Base-by-base conservation (phyloP, 495 filamentous ascomycete genomes). In the Daldinia vernicosa region DNA sequence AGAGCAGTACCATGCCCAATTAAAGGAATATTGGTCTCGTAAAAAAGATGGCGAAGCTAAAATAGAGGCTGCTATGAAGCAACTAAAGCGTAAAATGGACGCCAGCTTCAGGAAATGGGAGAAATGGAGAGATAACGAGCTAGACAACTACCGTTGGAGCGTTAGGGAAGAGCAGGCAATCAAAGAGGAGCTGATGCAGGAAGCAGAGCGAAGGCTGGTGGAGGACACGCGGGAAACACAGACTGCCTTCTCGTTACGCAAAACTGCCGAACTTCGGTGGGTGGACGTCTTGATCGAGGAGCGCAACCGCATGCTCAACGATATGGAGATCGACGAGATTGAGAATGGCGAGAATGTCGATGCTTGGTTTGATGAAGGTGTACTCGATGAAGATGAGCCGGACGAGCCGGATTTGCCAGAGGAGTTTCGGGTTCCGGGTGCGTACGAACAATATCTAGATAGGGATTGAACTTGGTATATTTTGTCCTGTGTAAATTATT, bases 321-420 rank as follows among this genome's bases (percentile, higher is more conserved):
- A 74, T 39, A 72, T 77, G 59, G 78, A 82, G 62, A 14, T 50
- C 14, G 59, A 72, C 11, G 82, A 80, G 61, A 75, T 79, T n/a
- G 81, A 79, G 50, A 75, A 59, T 15, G 75, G 68, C 0, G 73
- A 66, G 30, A 72, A 77, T 28, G 60, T 76, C 22, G 76, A 77
- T 32, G 77, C 70, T 47, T 72, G 71, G 66, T 66, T 69, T 19
- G 70, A 72, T 9, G 74, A 75, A 15, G 70, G 56, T 3, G 33
- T 14, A 4, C 57, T 72, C 3, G 75, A 79, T 15, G 67, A 57
- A 6, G 4, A 22, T 40, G 27, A 30, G 22, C 37, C 28, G 1
- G 51, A 69, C 4, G 50, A 37, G n/a, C 6, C 19, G 15, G 53
- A 35, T 35, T 54, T 56, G 8, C 43, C 24, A 12, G 8, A 51